Percentiles rank a stretch among this genome's conserved stretches.
Conservation (phyloP, 192 early-diverging fungal genomes). For the Dissophora ornata region DNA sequence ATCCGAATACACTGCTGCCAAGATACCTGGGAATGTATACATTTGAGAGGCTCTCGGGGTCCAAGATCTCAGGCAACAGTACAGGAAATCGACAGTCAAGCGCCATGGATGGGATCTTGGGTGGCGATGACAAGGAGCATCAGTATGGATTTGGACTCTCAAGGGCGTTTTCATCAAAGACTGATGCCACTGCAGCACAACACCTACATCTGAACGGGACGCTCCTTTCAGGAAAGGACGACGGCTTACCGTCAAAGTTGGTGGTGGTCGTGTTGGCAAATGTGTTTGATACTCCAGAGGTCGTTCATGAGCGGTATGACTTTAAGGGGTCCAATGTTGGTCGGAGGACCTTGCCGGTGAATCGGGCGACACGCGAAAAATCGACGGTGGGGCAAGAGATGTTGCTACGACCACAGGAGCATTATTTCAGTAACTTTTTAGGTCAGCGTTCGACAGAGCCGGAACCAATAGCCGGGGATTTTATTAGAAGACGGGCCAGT, state of each 20-base stretch:
- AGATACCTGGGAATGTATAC: slow-evolving; percentile 53
- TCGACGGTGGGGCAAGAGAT: neutral
- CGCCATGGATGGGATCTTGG: neutral
- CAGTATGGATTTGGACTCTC: neutral
- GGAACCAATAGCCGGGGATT: neutral
- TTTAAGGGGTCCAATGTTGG: slow-evolving; percentile 52
- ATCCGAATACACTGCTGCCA: slow-evolving; percentile 46
- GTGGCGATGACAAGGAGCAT: neutral
- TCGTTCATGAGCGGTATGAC: slow-evolving; percentile 48
- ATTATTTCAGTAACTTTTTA: no score
- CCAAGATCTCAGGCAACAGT: slow-evolving; percentile 14
- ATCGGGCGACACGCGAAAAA: neutral
- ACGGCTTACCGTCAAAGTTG: slow-evolving; percentile 35
- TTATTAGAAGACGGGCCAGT: neutral
- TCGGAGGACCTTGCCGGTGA: slow-evolving; percentile 22
- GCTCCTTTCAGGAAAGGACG: slow-evolving; percentile 27
- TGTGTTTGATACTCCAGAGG: slow-evolving; percentile 45
- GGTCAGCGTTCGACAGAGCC: neutral
- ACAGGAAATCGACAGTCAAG: neutral
- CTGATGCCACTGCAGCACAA: slow-evolving; percentile 26
- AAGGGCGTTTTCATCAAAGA: neutral
- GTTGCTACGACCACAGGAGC: no score
- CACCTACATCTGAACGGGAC: slow-evolving; percentile 45
- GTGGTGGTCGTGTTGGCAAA: slow-evolving; percentile 47
- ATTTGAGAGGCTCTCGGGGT: slow-evolving; percentile 28